Evolutionary conservation across 179 eudicot genomes (phyloP).

Genomic region (Silene coronaria): DNA sequence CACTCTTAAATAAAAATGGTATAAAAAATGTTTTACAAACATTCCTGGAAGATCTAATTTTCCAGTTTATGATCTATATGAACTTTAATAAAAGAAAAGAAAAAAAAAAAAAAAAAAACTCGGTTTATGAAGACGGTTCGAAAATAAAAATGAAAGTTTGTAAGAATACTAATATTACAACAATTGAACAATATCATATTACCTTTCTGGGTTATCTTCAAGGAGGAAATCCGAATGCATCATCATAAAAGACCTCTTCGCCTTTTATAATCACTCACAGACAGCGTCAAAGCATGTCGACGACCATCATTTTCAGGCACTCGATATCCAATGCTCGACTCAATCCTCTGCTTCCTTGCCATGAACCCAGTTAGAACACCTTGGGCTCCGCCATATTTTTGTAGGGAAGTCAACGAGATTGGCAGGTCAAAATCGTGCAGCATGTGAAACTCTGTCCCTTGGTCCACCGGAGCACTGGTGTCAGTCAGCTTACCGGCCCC

Average conservation of each 20-base stretch:
- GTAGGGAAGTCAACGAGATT: conserved; percentile 63
- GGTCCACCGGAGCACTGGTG: conserved; percentile 80
- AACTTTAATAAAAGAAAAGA: neutral
- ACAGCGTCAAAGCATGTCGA: conserved; percentile 74
- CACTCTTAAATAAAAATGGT: neutral
- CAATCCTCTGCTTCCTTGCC: conserved; percentile 84
- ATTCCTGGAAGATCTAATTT: neutral
- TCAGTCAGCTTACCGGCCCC: conserved; percentile 92
- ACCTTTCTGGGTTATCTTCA: neutral
- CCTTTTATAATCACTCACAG: conserved; percentile 89
- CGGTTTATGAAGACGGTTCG: conserved; percentile 11
- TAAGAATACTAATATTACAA: conserved; percentile 21
- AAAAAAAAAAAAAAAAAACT: conserved; percentile 1
- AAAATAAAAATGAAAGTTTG: conserved; percentile 13
- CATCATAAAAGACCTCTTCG: conserved; percentile 74
- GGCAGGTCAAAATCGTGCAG: conserved; percentile 81
- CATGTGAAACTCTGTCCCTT: conserved; percentile 67
- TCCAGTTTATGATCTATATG: neutral
- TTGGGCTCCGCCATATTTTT: conserved; percentile 71
- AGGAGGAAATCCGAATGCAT: neutral
- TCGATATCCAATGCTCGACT: conserved; percentile 59
- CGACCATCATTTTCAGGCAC: conserved; percentile 93
- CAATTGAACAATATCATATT: conserved; percentile 3
- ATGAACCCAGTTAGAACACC: conserved; percentile 76
- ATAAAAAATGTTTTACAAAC: neutral